Evolutionary conservation across 495 filamentous ascomycete genomes (phyloP).

Genomic region (Penicillium argentinense): DNA sequence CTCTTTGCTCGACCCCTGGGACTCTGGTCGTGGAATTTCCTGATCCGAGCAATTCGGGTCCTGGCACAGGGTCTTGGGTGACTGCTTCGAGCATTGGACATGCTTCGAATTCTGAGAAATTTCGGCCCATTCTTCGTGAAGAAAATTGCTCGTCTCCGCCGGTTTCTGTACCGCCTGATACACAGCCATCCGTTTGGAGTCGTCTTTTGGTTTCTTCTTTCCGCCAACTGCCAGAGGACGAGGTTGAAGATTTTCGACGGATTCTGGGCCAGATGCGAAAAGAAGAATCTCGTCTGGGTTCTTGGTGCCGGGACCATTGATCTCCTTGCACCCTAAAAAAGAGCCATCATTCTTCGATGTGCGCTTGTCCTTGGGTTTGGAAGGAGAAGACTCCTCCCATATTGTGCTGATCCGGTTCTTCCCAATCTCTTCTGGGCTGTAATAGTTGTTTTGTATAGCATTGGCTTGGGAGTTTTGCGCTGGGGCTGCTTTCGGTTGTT

Average conservation of each 20-base stretch:
- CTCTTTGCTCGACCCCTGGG: slow-evolving; percentile 28
- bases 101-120: slow-evolving; percentile 45
- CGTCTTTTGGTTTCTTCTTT: slow-evolving; percentile 28
- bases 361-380: slow-evolving; percentile 24
- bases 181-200: slow-evolving; percentile 12
- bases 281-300: slow-evolving; percentile 45
- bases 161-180: slow-evolving; percentile 10
- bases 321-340: slow-evolving; percentile 51
- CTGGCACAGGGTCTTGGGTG: slow-evolving; percentile 31
- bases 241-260: slow-evolving; percentile 26
- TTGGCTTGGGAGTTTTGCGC: slow-evolving; percentile 1
- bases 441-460: slow-evolving; percentile 24
- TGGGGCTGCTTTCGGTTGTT: slow-evolving; percentile 1
- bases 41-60: slow-evolving; percentile 25
- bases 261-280: slow-evolving; percentile 33
- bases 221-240: slow-evolving; percentile 22
- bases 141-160: slow-evolving; percentile 17
- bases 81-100: slow-evolving; percentile 44
- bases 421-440: slow-evolving; percentile 46
- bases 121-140: slow-evolving; percentile 35
- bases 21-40: slow-evolving; percentile 17
- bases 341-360: slow-evolving; percentile 35
- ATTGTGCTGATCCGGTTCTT: slow-evolving; percentile 40
- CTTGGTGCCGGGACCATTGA: slow-evolving; percentile 34
- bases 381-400: slow-evolving; percentile 34